Percentiles rank a stretch among this genome's conserved stretches.
Evolutionary conservation across 2,329 filamentous ascomycete species (phyloP).

Genomic region (Hypoxylon rubiginosum): DNA sequence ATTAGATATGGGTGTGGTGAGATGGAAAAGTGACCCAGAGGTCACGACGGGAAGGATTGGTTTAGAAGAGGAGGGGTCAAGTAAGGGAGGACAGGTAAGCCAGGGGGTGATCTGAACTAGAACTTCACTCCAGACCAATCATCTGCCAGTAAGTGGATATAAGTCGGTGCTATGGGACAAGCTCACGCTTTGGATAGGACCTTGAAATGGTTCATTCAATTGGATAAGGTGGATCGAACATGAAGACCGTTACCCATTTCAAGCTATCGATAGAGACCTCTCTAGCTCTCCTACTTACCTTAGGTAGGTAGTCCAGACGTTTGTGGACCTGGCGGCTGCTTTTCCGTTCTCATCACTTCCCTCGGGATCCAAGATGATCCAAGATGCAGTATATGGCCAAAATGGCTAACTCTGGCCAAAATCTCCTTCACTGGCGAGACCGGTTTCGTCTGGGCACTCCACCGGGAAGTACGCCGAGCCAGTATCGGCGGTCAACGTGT

Average conservation of each 20-base stretch:
- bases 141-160: conserved; percentile 28
- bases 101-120: conserved; percentile 43
- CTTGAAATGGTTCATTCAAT: conserved; percentile 25
- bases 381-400: not conserved
- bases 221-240: conserved; percentile 27
- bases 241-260: conserved; percentile 24
- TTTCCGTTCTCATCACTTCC: conserved; percentile 28
- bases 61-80: conserved; percentile 17
- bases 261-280: conserved; percentile 31
- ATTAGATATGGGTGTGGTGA: conserved; percentile 47
- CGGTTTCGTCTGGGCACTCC: conserved; percentile 24
- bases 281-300: too few relatives aligned
- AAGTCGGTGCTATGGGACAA: conserved; percentile 34
- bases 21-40: conserved; percentile 34
- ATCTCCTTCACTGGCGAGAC: conserved; percentile 25
- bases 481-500: conserved; percentile 50
- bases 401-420: conserved; percentile 21
- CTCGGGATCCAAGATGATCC: conserved; percentile 18
- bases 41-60: conserved; percentile 43
- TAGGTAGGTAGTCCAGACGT: conserved; percentile 16
- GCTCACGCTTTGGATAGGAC: conserved; percentile 39
- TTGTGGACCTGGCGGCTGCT: conserved; percentile 24
- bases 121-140: conserved; percentile 42
- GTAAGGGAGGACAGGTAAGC: conserved; percentile 30
- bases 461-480: conserved; percentile 42